Conservation (phyloP, 495 filamentous ascomycete genomes). For the Penicillium desertorum region DNA sequence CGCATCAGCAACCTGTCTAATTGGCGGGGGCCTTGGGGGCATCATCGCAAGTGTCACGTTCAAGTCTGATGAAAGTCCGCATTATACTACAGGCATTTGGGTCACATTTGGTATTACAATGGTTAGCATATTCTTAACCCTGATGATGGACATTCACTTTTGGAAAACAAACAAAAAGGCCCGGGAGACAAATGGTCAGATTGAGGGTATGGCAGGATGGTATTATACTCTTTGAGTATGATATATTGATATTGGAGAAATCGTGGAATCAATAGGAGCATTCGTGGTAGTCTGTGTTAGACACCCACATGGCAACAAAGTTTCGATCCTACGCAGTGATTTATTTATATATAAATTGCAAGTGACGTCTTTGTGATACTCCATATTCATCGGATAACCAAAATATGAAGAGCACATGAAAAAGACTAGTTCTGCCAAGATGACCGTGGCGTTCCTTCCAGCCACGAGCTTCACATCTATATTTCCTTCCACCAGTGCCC, state of each 20-base stretch:
- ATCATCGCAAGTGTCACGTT: not conserved
- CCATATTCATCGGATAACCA: not conserved
- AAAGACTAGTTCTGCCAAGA: not conserved
- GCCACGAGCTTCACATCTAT: not conserved
- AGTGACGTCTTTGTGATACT: not conserved
- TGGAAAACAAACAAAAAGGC: constrained; percentile 4
- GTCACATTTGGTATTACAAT: constrained; percentile 2
- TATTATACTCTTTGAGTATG: constrained; percentile 1
- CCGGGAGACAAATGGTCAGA: not conserved
- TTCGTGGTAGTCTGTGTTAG: not conserved
- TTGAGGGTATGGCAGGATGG: constrained; percentile 1
- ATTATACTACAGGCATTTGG: constrained; percentile 7
- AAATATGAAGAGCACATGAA: not conserved
- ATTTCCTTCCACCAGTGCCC: constrained; percentile 2
- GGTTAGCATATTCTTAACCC: not conserved
- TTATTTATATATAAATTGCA: not conserved
- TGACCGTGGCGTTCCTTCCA: too few species aligned
- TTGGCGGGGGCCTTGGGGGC: constrained; percentile 2
- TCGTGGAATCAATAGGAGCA: not conserved
- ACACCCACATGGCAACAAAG: not conserved
- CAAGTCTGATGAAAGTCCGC: constrained; percentile 3
- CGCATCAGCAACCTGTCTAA: constrained; percentile 1
- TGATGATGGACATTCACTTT: constrained; percentile 2
- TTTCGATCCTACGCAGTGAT: not conserved
- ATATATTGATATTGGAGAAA: not conserved